Evolutionary conservation across 176 grass and related monocot species (phyloP).

Genomic region (Ensete ventricosum): DNA sequence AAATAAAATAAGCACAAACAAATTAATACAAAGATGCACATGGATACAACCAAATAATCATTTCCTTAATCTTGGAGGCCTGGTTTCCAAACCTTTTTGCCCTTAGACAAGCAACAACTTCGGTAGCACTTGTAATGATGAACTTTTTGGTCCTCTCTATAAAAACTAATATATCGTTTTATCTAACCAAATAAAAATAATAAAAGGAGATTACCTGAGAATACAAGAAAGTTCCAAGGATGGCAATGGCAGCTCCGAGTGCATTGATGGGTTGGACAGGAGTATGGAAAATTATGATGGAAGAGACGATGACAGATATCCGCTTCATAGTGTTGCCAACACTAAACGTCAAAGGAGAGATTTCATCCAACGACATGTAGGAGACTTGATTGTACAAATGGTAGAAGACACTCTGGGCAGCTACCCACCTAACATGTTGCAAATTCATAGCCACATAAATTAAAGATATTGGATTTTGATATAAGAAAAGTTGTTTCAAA

Average conservation of each 20-base stretch:
- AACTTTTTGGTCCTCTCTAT: no score
- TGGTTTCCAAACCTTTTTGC: no score
- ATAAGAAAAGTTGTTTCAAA: neutral
- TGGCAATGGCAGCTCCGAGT: slow-evolving; percentile 80
- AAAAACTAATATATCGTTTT: no score
- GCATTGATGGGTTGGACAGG: slow-evolving; percentile 79
- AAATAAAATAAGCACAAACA: no score
- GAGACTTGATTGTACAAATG: slow-evolving; percentile 96
- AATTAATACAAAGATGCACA: no score
- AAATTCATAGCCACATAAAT: slow-evolving; percentile 5
- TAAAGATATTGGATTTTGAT: neutral
- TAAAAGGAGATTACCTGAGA: slow-evolving; percentile 54
- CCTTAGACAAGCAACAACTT: no score
- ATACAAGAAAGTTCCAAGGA: slow-evolving; percentile 90
- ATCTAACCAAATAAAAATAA: no score
- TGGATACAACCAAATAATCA: no score
- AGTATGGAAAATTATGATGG: slow-evolving; percentile 88
- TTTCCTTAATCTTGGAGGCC: no score
- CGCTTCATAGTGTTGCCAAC: slow-evolving; percentile 96
- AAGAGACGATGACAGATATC: slow-evolving; percentile 87
- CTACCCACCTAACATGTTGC: slow-evolving; percentile 58
- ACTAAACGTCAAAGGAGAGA: slow-evolving; percentile 89
- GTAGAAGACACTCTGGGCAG: slow-evolving; percentile 86
- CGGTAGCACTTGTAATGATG: no score
- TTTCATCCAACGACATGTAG: slow-evolving; percentile 86